A percentile compares a stretch with the other conserved stretches of the same genome.
Conservation (phyloP, 2,329 filamentous ascomycete species). For the Lecanosticta acicola region DNA sequence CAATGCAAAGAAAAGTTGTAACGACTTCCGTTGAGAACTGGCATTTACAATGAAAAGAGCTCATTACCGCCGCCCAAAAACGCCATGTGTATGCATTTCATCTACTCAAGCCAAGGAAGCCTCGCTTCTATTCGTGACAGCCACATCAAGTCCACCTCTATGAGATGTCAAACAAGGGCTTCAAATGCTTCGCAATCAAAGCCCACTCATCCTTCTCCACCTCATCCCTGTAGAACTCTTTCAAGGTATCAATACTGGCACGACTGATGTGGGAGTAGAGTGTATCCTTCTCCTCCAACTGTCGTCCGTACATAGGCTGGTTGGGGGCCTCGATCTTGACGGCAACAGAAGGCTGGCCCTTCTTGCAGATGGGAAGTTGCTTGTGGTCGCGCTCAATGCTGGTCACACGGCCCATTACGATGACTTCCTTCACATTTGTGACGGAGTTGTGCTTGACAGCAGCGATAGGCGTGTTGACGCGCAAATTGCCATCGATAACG, state of each 20-base stretch:
- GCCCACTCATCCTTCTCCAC: slow-evolving; percentile 91
- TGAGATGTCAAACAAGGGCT: slow-evolving; percentile 75
- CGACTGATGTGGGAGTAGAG: slow-evolving; percentile 86
- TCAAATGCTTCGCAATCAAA: slow-evolving; percentile 82
- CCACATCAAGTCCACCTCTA: neutral
- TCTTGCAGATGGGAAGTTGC: slow-evolving; percentile 84
- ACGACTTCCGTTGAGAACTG: no score
- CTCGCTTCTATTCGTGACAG: neutral
- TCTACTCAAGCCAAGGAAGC: neutral
- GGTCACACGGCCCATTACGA: slow-evolving; percentile 85
- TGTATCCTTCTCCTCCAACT: slow-evolving; percentile 83
- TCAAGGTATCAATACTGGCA: slow-evolving; percentile 85
- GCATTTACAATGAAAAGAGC: neutral
- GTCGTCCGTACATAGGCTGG: slow-evolving; percentile 90
- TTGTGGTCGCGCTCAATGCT: slow-evolving; percentile 98
- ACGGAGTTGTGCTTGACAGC: slow-evolving; percentile 75
- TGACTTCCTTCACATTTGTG: slow-evolving; percentile 76
- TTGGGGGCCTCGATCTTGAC: slow-evolving; percentile 94
- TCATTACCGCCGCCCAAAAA: neutral
- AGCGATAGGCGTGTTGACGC: slow-evolving; percentile 82
- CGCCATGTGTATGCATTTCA: neutral
- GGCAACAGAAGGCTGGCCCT: slow-evolving; percentile 92
- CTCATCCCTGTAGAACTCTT: slow-evolving; percentile 88
- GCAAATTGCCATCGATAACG: slow-evolving; percentile 82
- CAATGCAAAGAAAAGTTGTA: no score